These are phyloP conservation scores for Fusarium gaditjirri DNA, from an alignment of 2,329 filamentous ascomycete species.

Conservation along the genomic window DNA sequence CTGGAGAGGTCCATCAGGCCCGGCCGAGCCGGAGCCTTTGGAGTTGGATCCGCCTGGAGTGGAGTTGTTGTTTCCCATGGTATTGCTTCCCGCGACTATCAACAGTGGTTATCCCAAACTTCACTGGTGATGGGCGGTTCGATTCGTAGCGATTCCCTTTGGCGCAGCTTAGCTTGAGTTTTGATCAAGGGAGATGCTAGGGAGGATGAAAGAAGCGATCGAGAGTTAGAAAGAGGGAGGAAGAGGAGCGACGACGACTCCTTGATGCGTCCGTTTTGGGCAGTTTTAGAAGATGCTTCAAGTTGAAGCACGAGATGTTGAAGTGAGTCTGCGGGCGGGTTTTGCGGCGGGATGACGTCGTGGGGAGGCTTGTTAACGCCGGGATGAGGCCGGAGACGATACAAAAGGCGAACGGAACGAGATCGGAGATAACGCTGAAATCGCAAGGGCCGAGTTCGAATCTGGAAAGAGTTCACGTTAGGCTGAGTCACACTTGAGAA, in stretches of 20 bases:
- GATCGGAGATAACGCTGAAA: conserved; percentile 40
- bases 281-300: conserved; percentile 48
- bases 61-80: conserved; percentile 82
- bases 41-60: conserved; percentile 61
- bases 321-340: conserved; percentile 35
- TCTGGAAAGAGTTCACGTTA: conserved; percentile 40
- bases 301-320: conserved; percentile 39
- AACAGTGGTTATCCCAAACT: conserved; percentile 45
- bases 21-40: conserved; percentile 61
- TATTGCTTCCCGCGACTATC: conserved; percentile 34
- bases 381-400: conserved; percentile 38
- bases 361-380: conserved; percentile 40
- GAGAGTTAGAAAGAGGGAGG: conserved; percentile 60
- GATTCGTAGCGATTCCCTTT: conserved; percentile 36
- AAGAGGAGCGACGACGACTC: conserved; percentile 56
- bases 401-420: conserved; percentile 33
- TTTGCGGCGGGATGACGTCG: conserved; percentile 46
- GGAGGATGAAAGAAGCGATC: conserved; percentile 65
- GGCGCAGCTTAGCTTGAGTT: conserved; percentile 13
- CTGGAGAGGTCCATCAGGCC: conserved; percentile 66
- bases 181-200: conserved; percentile 49
- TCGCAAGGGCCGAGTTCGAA: conserved; percentile 33
- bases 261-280: conserved; percentile 63
- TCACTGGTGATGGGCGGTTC: conserved; percentile 43
- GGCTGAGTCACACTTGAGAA: conserved; percentile 28